Evolutionary conservation across 208 protist species (phyloP), one percentile per base, ranked within the genome.

Genomic region (Crithidia mellificae): DNA sequence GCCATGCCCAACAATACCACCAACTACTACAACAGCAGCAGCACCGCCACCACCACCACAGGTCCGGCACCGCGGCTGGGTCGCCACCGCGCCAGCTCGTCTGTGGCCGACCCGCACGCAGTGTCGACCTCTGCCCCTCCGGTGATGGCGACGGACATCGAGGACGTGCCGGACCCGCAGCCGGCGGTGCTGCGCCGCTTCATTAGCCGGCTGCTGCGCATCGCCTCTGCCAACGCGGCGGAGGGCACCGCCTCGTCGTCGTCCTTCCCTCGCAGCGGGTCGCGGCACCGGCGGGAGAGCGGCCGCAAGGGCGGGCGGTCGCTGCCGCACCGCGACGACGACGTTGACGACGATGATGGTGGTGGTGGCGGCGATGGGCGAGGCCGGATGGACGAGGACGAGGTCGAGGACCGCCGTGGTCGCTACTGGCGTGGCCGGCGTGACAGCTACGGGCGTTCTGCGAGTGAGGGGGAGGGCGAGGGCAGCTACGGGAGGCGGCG

Each of bases 101-200:
- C n/a, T 36, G 41, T 62, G 12, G 25, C 24, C 36, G 20, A 59
- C 39, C 12, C 22, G 14, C 22, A 63, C 54, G 47, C 24, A 3
- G 34, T 32, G n/a, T 36, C 64, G 15, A 47, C 38, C 19, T 43
- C 52, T 0, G 44, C 43, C 3, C 44, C 29, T 25, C 11, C 54
- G 32, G 2, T 47, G 36, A 63, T 41, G 56, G 27, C n/a, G 36
- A 34, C 24, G 8, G 62, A 76, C 19, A 24, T 70, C 15, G 67
- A 71, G 7, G 74, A 80, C 24, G 63, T 64, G 12, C 30, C 63
- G 36, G 75, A 80, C 34, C 53, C 61, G 20, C 58, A 76, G 46
- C 75, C 75, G 27, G 64, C 64, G 20, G 58, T 69, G 55, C 57
- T 68, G 52, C 68, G 69, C 6, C 75, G 75, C 47, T 80, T 76